Evolutionary conservation across 352 stramenopile species (phyloP), one percentile per base, ranked within the genome.

Genomic region (Thraustochytrium striatum): DNA sequence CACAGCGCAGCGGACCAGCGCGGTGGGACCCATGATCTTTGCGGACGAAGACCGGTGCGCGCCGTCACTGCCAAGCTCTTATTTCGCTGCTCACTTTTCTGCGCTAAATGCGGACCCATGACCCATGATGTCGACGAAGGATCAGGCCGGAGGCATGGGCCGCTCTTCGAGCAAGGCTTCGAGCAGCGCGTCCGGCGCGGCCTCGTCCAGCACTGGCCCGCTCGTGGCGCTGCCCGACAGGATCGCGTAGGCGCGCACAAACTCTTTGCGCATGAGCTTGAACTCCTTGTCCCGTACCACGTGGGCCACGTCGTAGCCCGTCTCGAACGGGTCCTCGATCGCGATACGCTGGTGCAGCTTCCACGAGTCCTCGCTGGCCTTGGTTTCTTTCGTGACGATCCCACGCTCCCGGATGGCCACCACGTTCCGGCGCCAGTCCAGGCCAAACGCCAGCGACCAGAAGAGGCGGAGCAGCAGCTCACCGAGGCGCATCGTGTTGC

Each of bases 251-350:
- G 81, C 62, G 16, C 81, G 32, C 11, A 86, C 36, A 43, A 93
- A 92, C 68, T 94, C 90, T 36, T 82, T 83, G 33, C 84, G 84
- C 35, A 93, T 89, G 52, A 84, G 72, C 47, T 88, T 83, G 82
- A 89, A 91, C 62, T 89, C 87, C 9, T 87, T 88, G 32, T 90
- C 88, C 69, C 96, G 97, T 19, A 99, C 86, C 25, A 98, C 94
- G 84, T 98, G 95, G 5, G 93, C 94, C 53, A 99, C 94, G 83
- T 98, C 92, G 84, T 98, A 98, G 82, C 91, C 95, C 1, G 89
- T 94, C 83, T 99, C 96, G 85, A 99, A 99, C 1, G 96, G 96
- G 85, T 99, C 96, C 88, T 99, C 96, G 70, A 99, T 98, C 19
- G 87, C 89, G n/a, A 95, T 69, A 28, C 70, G 81, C 69, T 82